Percentiles rank a stretch among this genome's conserved stretches.
These are phyloP conservation scores for Phytophthora parvispora DNA, from an alignment of 352 stramenopile species.

Conservation along the genomic window DNA sequence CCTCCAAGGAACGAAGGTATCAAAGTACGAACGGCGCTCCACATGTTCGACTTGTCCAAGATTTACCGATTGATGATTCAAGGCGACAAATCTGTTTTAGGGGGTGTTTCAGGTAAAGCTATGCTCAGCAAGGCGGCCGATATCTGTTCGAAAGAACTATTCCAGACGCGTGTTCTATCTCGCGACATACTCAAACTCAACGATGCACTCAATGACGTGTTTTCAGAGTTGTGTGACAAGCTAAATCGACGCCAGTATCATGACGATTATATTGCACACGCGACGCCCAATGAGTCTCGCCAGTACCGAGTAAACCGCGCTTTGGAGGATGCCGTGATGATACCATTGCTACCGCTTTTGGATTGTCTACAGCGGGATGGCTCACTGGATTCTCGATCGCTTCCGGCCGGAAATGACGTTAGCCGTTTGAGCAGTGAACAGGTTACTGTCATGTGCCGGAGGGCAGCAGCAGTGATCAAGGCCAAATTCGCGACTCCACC, in stretches of 20 bases:
- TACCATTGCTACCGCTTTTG: conserved; percentile 28
- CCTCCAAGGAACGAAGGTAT: conserved; percentile 9
- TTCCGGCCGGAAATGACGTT: not conserved
- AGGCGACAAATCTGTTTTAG: conserved; percentile 32
- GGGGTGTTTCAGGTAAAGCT: conserved; percentile 21
- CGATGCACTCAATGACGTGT: conserved; percentile 40
- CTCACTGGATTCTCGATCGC: not conserved
- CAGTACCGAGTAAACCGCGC: conserved; percentile 19
- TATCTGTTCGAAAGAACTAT: conserved; percentile 34
- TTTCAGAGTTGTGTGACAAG: conserved; percentile 37
- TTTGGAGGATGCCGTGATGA: conserved; percentile 31
- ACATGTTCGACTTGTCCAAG: conserved; percentile 38
- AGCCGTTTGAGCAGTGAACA: not conserved
- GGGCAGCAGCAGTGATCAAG: conserved; percentile 8
- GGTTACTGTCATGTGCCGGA: conserved; percentile 3
- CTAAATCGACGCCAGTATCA: conserved; percentile 21
- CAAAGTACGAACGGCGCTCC: conserved; percentile 26
- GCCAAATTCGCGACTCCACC: conserved; percentile 19
- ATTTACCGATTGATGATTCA: conserved; percentile 34
- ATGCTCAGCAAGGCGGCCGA: conserved; percentile 26
- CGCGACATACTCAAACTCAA: conserved; percentile 42
- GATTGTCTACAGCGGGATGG: conserved; percentile 34
- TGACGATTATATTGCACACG: conserved; percentile 18
- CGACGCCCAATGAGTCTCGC: conserved; percentile 3
- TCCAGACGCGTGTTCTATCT: conserved; percentile 40